Percentiles rank a stretch among this genome's conserved stretches.
Evolutionary conservation across 495 filamentous ascomycete genomes (phyloP).

Genomic region (Penicillium canescens): DNA sequence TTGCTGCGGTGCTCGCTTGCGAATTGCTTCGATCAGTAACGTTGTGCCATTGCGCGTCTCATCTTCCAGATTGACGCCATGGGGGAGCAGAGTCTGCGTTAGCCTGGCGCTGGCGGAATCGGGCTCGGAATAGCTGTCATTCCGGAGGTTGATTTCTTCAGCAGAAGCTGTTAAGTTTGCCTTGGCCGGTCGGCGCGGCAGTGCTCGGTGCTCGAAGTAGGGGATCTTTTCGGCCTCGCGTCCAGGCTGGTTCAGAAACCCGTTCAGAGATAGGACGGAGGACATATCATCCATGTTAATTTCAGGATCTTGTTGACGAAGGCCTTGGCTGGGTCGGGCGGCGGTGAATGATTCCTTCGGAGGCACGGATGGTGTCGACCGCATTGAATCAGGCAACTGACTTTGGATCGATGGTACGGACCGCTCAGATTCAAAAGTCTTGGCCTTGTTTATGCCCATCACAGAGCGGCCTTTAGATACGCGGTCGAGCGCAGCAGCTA

Average conservation of each 20-base stretch:
- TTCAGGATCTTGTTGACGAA: slow-evolving; percentile 1
- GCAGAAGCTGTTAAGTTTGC: background rate
- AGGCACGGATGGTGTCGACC: slow-evolving; percentile 17
- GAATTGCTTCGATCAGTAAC: slow-evolving; percentile 46
- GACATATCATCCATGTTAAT: slow-evolving; percentile 15
- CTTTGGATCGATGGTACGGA: slow-evolving; percentile 9
- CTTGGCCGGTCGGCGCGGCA: background rate
- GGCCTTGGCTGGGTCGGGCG: background rate
- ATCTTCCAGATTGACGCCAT: slow-evolving; percentile 46
- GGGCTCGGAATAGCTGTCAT: background rate
- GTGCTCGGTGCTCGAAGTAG: background rate
- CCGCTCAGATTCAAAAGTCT: slow-evolving; percentile 3
- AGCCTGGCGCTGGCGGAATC: slow-evolving; percentile 36
- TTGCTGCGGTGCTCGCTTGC: slow-evolving; percentile 37
- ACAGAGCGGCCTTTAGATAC: slow-evolving; percentile 24
- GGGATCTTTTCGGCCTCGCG: background rate
- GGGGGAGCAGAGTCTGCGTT: slow-evolving; percentile 44
- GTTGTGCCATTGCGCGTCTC: slow-evolving; percentile 46
- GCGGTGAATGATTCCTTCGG: slow-evolving; percentile 8
- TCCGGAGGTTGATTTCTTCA: slow-evolving; percentile 2
- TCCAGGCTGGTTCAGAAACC: slow-evolving; percentile 8
- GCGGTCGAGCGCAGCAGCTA: slow-evolving; percentile 29
- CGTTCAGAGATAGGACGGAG: slow-evolving; percentile 19
- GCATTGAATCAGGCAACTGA: background rate
- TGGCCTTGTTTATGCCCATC: slow-evolving; percentile 20